Conservation (phyloP, 768 basidiomycete genomes). For the Lactarius sp. region DNA sequence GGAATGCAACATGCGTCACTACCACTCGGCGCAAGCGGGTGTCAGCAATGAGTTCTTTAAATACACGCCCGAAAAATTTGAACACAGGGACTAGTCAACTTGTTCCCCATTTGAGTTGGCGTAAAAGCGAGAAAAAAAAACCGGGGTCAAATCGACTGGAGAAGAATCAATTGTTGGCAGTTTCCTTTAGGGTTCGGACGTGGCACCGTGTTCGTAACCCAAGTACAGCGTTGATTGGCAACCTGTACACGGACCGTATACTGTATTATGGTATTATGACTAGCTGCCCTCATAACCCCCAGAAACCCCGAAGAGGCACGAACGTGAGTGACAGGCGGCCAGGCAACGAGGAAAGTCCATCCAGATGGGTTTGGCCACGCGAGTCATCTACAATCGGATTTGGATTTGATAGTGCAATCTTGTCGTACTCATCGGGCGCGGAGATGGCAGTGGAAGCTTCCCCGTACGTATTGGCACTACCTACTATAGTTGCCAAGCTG, state of each 20-base stretch:
- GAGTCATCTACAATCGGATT: not conserved
- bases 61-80: not conserved
- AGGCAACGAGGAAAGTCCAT: conserved; percentile 3
- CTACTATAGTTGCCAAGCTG: not conserved
- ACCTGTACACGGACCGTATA: not conserved
- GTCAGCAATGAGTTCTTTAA: not conserved
- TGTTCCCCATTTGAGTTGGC: conserved; percentile 11
- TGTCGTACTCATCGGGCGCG: conserved; percentile 3
- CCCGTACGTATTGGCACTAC: conserved; percentile 3
- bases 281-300: not conserved
- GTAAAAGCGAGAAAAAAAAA: not conserved
- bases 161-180: not conserved
- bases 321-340: conserved; percentile 3
- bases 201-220: not conserved
- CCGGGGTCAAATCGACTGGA: not conserved
- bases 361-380: not conserved
- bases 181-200: not conserved
- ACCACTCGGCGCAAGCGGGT: not conserved
- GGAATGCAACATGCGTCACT: not conserved
- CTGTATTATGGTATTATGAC: not conserved
- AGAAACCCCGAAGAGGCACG: not conserved
- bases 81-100: not conserved
- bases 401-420: not conserved
- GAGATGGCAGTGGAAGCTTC: not conserved
- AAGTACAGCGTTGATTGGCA: not conserved